Evolutionary conservation across 768 basidiomycete species (phyloP).

Genomic region (Termitomyces sp.): DNA sequence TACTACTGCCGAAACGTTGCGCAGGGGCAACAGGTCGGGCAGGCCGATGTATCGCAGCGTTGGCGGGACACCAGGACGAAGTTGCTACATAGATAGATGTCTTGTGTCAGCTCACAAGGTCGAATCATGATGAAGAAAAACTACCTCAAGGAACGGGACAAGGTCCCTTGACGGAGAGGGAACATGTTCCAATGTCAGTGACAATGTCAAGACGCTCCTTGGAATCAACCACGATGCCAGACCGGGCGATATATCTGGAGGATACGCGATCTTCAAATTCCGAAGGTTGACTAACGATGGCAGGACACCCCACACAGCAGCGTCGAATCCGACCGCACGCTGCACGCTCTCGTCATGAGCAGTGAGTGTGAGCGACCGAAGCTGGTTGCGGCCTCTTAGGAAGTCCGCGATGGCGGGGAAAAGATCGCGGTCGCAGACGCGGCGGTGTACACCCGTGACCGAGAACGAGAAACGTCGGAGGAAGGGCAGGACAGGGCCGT

Average conservation of each 20-base stretch:
- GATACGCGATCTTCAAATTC: constrained; percentile 57
- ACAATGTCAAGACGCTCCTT: constrained; percentile 40
- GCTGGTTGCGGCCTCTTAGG: constrained; percentile 45
- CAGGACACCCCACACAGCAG: constrained; percentile 66
- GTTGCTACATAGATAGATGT: constrained; percentile 35
- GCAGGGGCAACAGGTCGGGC: constrained; percentile 36
- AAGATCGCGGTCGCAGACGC: constrained; percentile 50
- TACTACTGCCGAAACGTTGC: constrained; percentile 36
- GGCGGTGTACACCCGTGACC: constrained; percentile 35
- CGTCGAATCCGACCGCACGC: constrained; percentile 57
- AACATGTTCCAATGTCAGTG: constrained; percentile 37
- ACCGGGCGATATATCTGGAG: constrained; percentile 54
- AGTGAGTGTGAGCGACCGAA: constrained; percentile 49
- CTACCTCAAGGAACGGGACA: constrained; percentile 34
- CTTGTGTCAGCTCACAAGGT: neutral
- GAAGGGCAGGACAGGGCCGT: constrained; percentile 42
- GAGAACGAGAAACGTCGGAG: constrained; percentile 59
- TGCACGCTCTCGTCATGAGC: constrained; percentile 38
- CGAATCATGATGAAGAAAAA: constrained; percentile 4
- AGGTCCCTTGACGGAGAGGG: constrained; percentile 32
- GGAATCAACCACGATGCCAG: constrained; percentile 69
- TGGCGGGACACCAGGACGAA: constrained; percentile 52
- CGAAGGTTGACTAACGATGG: constrained; percentile 48
- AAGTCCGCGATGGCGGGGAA: constrained; percentile 68
- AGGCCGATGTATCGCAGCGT: constrained; percentile 49